phyloP scores from a whole-genome alignment of 352 stramenopile species.

The Phytophthora macrochlamydospora region DNA sequence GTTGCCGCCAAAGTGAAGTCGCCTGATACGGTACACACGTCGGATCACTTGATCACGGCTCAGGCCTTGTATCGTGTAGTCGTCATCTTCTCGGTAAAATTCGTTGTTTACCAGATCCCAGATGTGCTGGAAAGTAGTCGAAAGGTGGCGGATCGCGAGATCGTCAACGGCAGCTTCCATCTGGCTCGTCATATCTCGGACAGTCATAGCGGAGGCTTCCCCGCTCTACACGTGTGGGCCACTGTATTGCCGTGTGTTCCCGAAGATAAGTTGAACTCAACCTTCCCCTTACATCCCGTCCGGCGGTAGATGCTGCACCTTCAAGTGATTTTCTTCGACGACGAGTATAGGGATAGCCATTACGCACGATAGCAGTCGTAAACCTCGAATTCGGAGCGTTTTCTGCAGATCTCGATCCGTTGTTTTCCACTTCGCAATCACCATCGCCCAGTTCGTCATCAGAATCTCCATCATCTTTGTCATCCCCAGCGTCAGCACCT shows the following conservation, averaged over 20 bases:
- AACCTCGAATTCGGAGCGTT: too few relatives aligned
- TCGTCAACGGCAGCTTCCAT: background rate
- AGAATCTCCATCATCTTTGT: too few relatives aligned
- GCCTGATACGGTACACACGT: background rate
- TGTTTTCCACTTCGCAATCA: too few relatives aligned
- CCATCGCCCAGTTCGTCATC: too few relatives aligned
- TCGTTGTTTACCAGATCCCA: background rate
- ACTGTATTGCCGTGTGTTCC: constrained; percentile 1
- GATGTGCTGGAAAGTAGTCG: background rate
- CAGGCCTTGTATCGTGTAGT: background rate
- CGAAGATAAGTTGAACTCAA: background rate
- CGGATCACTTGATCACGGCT: background rate
- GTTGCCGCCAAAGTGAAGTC: constrained; percentile 2
- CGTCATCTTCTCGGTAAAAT: background rate
- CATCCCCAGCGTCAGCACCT: too few relatives aligned
- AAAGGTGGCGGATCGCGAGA: background rate
- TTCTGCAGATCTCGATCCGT: too few relatives aligned
- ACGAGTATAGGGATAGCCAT: background rate
- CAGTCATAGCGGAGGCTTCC: too few relatives aligned
- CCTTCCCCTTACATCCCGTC: background rate
- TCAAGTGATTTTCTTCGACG: background rate
- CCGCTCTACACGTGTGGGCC: background rate
- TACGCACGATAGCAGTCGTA: background rate
- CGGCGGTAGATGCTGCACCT: constrained; percentile 1
- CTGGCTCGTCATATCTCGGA: background rate